Evolutionary conservation across 768 basidiomycete genomes (phyloP).

Genomic region (Sarcodon aspratus): DNA sequence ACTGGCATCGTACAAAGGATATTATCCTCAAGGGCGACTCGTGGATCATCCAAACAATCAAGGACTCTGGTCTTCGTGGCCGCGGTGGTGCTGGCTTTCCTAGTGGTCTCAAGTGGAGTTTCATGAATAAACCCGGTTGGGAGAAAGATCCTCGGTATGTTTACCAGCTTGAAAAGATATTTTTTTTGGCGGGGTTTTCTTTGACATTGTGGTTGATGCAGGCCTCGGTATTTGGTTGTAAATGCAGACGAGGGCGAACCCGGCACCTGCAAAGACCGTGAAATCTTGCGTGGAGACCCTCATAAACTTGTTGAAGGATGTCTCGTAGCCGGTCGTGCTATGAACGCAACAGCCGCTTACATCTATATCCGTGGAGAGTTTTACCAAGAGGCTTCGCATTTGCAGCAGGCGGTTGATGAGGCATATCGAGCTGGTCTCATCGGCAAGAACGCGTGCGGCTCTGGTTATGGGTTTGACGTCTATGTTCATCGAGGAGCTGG

Average conservation of each 20-base stretch:
- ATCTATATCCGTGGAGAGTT: slow-evolving; percentile 99
- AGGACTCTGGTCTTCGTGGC: slow-evolving; percentile 91
- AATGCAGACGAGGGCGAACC: slow-evolving; percentile 99
- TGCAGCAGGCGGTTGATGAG: slow-evolving; percentile 92
- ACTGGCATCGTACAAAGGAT: slow-evolving; percentile 98
- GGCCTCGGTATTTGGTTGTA: slow-evolving; percentile 93
- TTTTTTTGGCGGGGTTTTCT: not conserved
- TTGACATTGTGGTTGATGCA: slow-evolving; percentile 12
- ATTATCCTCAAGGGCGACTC: slow-evolving; percentile 90
- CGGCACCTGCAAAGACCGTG: slow-evolving; percentile 97
- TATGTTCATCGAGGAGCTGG: slow-evolving; percentile 98
- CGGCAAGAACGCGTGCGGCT: slow-evolving; percentile 85
- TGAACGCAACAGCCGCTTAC: slow-evolving; percentile 99
- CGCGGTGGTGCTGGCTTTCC: slow-evolving; percentile 97
- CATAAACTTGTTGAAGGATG: slow-evolving; percentile 98
- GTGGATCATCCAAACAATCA: slow-evolving; percentile 95
- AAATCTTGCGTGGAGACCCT: slow-evolving; percentile 95
- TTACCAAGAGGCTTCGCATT: slow-evolving; percentile 86
- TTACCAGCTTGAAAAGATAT: not conserved
- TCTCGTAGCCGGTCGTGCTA: slow-evolving; percentile 89
- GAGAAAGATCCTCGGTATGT: slow-evolving; percentile 78
- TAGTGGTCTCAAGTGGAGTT: slow-evolving; percentile 93
- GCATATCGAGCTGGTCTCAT: slow-evolving; percentile 85
- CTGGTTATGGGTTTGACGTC: slow-evolving; percentile 92
- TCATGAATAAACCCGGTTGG: slow-evolving; percentile 99